Conservation (phyloP, 2,329 filamentous ascomycete species). For the Didymella exigua region DNA sequence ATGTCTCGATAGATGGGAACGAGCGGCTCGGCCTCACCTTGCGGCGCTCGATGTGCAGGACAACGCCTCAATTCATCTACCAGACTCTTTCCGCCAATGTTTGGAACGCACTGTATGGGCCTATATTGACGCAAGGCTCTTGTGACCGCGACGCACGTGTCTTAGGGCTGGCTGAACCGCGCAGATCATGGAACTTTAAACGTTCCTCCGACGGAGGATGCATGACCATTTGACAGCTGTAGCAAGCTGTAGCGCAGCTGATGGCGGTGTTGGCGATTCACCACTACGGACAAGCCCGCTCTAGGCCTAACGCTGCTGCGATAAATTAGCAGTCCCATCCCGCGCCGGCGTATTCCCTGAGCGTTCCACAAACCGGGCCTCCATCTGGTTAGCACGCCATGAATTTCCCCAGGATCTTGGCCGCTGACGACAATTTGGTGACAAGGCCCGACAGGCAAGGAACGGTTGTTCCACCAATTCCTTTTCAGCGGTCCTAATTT, state of each 20-base stretch:
- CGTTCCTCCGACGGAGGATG: constrained; percentile 1
- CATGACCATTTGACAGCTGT: constrained; percentile 10
- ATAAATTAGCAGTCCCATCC: constrained; percentile 9
- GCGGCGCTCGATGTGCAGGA: background rate
- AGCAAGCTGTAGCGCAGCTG: constrained; percentile 13
- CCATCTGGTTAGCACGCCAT: constrained; percentile 23
- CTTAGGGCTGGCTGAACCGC: constrained; percentile 5
- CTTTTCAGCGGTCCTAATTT: constrained; percentile 27
- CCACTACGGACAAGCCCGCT: constrained; percentile 4
- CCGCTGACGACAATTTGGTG: constrained; percentile 22
- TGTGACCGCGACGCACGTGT: background rate
- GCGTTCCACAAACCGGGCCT: constrained; percentile 12
- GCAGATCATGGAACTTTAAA: background rate
- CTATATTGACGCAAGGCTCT: background rate
- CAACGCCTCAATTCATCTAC: constrained; percentile 5
- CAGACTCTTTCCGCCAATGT: constrained; percentile 6
- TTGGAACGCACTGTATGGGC: background rate
- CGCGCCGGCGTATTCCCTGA: constrained; percentile 18
- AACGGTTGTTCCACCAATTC: constrained; percentile 38
- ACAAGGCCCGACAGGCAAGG: constrained; percentile 19
- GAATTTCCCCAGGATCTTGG: constrained; percentile 32
- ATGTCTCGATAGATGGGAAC: background rate
- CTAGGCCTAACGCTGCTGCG: constrained; percentile 7
- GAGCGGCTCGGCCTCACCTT: constrained; percentile 1
- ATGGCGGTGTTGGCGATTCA: constrained; percentile 5